phyloP scores from a whole-genome alignment of 371 early-diverging fungal species.

The Chytridium lagenaria region DNA sequence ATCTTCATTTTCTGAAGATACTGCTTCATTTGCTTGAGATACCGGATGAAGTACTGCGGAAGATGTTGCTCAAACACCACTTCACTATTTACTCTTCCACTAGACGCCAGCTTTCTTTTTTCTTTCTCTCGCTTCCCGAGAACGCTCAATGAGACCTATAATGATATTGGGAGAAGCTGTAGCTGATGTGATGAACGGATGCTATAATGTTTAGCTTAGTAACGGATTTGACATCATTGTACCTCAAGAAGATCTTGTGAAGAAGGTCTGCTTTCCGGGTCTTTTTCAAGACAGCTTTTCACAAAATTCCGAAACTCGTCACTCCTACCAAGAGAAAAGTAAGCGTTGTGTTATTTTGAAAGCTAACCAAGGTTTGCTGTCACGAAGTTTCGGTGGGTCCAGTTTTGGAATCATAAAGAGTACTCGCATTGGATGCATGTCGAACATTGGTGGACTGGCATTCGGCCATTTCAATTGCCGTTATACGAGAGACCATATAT shows the following conservation, averaged over 20 bases:
- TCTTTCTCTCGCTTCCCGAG: conserved; percentile 47
- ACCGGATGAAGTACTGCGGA: no score
- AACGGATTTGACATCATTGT: neutral
- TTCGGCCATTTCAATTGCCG: conserved; percentile 66
- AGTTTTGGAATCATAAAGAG: conserved; percentile 60
- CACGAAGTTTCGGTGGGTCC: conserved; percentile 56
- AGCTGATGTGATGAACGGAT: conserved; percentile 47
- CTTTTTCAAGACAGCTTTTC: conserved; percentile 50
- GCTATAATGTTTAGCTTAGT: conserved; percentile 30
- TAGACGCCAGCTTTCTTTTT: conserved; percentile 20
- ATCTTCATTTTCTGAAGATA: no score
- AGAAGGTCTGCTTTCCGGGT: conserved; percentile 56
- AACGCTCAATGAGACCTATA: conserved; percentile 48
- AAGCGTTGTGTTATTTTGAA: no score
- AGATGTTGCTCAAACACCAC: no score
- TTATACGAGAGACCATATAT: conserved; percentile 59
- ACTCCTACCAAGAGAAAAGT: no score
- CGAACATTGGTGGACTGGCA: conserved; percentile 60
- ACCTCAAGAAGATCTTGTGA: conserved; percentile 54
- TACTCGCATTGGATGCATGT: conserved; percentile 62
- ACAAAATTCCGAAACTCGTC: neutral
- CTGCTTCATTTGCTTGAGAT: no score
- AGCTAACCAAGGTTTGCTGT: no score
- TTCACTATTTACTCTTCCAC: no score
- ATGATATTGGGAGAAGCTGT: conserved; percentile 29